Evolutionary conservation across 257 asterid genomes (phyloP).

Genomic region (Lycium barbarum): DNA sequence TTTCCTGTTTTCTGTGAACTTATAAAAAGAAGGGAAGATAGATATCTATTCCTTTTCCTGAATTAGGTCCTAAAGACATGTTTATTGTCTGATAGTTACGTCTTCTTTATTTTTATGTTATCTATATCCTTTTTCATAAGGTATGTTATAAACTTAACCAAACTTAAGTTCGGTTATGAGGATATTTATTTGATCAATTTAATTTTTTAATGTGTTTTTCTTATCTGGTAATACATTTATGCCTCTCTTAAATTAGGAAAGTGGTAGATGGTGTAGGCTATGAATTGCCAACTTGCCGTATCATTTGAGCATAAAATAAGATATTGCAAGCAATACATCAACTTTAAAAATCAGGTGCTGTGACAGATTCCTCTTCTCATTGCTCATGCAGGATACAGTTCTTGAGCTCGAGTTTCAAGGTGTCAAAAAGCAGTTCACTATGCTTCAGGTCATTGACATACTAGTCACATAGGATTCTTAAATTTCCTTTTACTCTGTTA

Average conservation of each 20-base stretch:
- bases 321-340: constrained; percentile 13
- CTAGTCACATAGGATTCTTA: background rate
- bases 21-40: constrained; percentile 1
- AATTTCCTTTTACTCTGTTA: background rate
- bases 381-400: constrained; percentile 82
- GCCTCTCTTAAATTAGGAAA: background rate
- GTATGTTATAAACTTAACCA: background rate
- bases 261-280: background rate
- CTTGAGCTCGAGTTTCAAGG: constrained; percentile 99
- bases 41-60: background rate
- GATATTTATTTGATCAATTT: background rate
- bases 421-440: constrained; percentile 83
- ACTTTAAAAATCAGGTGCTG: background rate
- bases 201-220: background rate
- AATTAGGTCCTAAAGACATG: background rate
- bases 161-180: constrained; percentile 15
- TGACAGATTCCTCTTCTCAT: constrained; percentile 34
- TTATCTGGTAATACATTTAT: background rate
- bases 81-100: background rate
- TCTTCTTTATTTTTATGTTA: background rate
- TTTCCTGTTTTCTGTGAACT: background rate
- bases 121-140: background rate
- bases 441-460: constrained; percentile 79
- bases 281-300: background rate
- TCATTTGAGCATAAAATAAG: background rate